These are phyloP conservation scores for Linum usitatissimum DNA, from an alignment of 345 rosid species.

Conservation along the genomic window DNA sequence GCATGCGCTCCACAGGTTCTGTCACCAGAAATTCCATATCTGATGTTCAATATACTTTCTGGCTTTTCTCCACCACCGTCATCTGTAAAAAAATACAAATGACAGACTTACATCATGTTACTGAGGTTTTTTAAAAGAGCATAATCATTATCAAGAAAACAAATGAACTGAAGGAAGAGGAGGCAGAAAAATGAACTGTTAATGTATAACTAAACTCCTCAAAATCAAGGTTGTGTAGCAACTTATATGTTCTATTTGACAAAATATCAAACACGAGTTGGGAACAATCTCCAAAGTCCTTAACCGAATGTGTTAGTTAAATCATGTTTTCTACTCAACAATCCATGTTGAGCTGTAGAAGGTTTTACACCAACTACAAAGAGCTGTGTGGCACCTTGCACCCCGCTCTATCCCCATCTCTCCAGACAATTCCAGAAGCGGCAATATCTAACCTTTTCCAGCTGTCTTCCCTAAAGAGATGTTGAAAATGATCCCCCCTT, in stretches of 20 bases:
- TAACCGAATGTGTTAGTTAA: too few species aligned
- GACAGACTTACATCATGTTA: neutral
- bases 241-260: too few species aligned
- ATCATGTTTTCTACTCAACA: neutral
- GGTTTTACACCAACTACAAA: neutral
- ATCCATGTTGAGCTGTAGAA: neutral
- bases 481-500: slow-evolving; percentile 67
- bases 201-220: neutral
- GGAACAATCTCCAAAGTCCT: too few species aligned
- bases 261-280: too few species aligned
- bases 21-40: slow-evolving; percentile 63
- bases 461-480: slow-evolving; percentile 43
- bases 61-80: slow-evolving; percentile 29
- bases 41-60: slow-evolving; percentile 72
- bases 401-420: too few species aligned
- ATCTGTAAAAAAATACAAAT: slow-evolving; percentile 25
- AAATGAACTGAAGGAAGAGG: neutral
- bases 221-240: neutral
- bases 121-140: neutral
- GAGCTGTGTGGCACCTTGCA: too few species aligned
- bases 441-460: slow-evolving; percentile 37
- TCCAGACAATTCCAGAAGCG: neutral
- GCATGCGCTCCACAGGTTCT: slow-evolving; percentile 78
- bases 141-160: neutral
- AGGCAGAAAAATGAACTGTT: neutral